Conservation (phyloP, 306 rosid genomes). For the Glycine tomentella region DNA sequence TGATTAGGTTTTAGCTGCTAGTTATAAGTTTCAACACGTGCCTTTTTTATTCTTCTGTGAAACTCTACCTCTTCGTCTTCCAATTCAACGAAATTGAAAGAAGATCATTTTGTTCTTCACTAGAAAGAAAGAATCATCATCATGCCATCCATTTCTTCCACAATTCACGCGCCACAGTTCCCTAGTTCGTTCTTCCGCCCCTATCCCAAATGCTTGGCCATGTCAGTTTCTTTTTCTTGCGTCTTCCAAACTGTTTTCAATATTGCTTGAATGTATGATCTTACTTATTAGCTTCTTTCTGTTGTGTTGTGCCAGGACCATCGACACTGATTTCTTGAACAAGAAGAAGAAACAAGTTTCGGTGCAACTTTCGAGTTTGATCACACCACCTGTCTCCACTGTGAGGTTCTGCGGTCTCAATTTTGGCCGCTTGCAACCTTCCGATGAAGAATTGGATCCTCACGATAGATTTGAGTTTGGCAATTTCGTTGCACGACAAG, state of each 20-base stretch:
- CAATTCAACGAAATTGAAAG: neutral
- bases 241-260: neutral
- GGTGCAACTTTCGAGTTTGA: slow-evolving; percentile 47
- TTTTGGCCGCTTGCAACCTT: slow-evolving; percentile 65
- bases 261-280: slow-evolving; percentile 1
- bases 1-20: neutral
- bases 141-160: slow-evolving; percentile 42
- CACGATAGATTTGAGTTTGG: slow-evolving; percentile 57
- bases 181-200: slow-evolving; percentile 39
- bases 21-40: neutral
- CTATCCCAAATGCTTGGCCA: neutral
- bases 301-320: slow-evolving; percentile 47
- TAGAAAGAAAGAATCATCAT: neutral
- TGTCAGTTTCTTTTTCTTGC: slow-evolving; percentile 52
- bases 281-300: neutral
- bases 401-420: slow-evolving; percentile 49
- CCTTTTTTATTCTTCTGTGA: neutral
- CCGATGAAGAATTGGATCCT: slow-evolving; percentile 55
- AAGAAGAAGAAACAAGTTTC: slow-evolving; percentile 55
- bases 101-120: neutral
- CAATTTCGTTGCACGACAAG: slow-evolving; percentile 67
- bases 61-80: too few species aligned
- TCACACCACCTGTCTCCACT: slow-evolving; percentile 41
- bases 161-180: slow-evolving; percentile 51
- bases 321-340: slow-evolving; percentile 55